These are phyloP conservation scores for Vicia faba DNA, from an alignment of 306 rosid species.

Conservation along the genomic window DNA sequence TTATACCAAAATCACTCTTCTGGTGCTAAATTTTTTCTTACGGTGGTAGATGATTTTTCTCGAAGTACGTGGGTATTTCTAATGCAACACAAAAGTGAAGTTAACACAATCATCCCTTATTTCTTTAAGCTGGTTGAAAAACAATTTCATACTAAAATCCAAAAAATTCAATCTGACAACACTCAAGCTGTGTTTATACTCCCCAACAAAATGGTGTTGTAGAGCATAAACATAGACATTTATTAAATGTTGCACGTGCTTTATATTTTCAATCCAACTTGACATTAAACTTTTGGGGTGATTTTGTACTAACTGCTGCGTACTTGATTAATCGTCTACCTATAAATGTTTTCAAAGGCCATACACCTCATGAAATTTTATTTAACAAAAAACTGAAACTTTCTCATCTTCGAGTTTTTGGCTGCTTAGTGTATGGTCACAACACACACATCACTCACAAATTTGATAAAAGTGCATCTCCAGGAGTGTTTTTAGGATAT, in stretches of 20 bases:
- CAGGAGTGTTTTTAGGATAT: no score
- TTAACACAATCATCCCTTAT: not conserved
- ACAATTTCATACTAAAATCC: not conserved
- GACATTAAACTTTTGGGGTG: not conserved
- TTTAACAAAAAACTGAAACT: not conserved
- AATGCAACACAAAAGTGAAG: constrained; percentile 21
- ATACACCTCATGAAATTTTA: not conserved
- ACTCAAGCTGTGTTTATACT: constrained; percentile 5
- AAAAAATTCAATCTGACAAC: constrained; percentile 1
- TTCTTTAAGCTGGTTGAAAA: not conserved
- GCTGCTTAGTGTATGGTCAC: not conserved
- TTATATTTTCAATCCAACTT: constrained; percentile 9
- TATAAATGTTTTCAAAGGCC: not conserved
- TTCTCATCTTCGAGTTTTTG: not conserved
- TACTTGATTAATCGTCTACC: not conserved
- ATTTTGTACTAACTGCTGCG: no score
- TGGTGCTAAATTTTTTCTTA: no score
- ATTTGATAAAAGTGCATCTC: no score
- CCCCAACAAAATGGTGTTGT: not conserved
- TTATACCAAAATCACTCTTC: no score
- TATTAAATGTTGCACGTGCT: constrained; percentile 1
- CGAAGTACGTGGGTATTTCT: not conserved
- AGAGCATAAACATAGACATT: not conserved
- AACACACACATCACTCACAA: not conserved
- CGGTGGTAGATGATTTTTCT: no score